These are phyloP conservation scores for Penicillium lividum DNA, from an alignment of 495 filamentous ascomycete genomes.

Conservation along the genomic window DNA sequence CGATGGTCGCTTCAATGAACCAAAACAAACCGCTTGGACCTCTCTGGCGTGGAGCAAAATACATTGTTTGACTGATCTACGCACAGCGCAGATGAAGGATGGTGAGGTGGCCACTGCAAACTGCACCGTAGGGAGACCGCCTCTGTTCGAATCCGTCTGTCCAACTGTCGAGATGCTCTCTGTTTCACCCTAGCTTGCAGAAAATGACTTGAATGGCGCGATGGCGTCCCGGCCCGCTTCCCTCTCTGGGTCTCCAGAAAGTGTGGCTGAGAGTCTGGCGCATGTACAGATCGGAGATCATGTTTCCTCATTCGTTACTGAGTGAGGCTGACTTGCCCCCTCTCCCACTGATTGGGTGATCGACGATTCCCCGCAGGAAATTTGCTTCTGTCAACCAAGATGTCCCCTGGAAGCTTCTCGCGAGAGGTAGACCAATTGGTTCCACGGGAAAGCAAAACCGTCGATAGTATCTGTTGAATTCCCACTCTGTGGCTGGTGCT, in stretches of 20 bases:
- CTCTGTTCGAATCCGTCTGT: background rate
- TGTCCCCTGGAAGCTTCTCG: constrained; percentile 2
- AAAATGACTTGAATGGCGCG: background rate
- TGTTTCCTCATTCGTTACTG: background rate
- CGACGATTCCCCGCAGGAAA: background rate
- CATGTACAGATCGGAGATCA: background rate
- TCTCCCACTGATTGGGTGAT: background rate
- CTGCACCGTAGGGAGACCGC: background rate
- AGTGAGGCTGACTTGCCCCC: background rate
- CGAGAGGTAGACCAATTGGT: background rate
- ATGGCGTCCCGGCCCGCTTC: background rate
- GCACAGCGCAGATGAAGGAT: no score
- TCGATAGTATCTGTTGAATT: background rate
- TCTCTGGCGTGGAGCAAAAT: no score
- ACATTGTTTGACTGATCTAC: no score
- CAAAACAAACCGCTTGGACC: background rate
- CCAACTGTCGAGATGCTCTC: background rate
- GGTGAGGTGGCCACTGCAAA: no score
- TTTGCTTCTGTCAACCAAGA: background rate
- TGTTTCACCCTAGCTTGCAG: background rate
- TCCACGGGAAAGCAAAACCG: background rate
- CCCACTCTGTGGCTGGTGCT: background rate
- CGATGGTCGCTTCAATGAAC: constrained; percentile 12
- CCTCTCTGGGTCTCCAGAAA: background rate
- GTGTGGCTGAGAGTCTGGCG: background rate